Evolutionary conservation across 2,329 filamentous ascomycete genomes (phyloP), one percentile per base, ranked within the genome.

Genomic region (Monosporascus sp.): DNA sequence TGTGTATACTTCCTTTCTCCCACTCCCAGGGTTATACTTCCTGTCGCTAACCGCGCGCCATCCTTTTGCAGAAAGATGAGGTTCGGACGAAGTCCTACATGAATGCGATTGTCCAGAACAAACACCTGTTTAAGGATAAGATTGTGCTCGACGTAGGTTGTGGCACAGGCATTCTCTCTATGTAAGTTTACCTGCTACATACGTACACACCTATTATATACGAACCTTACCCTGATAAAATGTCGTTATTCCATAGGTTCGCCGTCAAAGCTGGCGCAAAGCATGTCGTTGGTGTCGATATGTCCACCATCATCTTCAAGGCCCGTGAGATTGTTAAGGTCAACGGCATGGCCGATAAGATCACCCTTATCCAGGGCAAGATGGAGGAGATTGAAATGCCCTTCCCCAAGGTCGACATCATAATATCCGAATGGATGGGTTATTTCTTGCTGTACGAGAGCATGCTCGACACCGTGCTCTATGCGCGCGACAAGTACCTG

Each of bases 381-480:
- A 99, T 99, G 94, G 94, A 99, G 79, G 94, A 99, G 77, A 91
- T 99, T 46, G 80, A 88, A 68, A 80, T 99, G 58, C 94, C 94
- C 20, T 96, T 88, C 75, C 88, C 91, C 67, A 90, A 97, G 76
- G 94, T 99, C 61, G 94, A 99, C 70, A 99, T 99, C 71, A 99
- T 99, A 76, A 96, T 99, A 72, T 97, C 93, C 2, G 94, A 99
- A 80, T 99, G 94, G 94, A 99, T 99, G 94, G 94, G 94, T 36
- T 99, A 99, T 79, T 97, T 97, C 80, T 79, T 99, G 51, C 85
- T 99, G 57, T 99, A 99, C 76, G 94, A 99, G 84, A 90, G 84
- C 83, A 99, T 99, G 94, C 76, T 99, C 69, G 94, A 99, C 77
- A 99, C 94, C 34, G 94, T 99, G 49, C 83, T 99, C 55, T 97